These are phyloP conservation scores for Lipomyces mesembrius DNA, from an alignment of 805 yeast genomes.

Conservation along the genomic window DNA sequence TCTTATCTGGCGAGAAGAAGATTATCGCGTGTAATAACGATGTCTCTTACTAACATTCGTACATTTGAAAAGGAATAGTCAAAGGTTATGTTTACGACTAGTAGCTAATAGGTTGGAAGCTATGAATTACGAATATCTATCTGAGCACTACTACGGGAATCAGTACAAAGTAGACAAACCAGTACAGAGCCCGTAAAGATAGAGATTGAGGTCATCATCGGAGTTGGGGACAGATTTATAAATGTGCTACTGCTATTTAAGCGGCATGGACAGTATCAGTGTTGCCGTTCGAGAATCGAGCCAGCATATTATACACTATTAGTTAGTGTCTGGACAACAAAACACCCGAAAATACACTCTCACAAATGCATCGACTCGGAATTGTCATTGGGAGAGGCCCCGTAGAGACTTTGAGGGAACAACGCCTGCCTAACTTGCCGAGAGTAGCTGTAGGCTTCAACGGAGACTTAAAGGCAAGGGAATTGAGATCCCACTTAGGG, in stretches of 20 bases:
- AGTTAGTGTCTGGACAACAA: background rate
- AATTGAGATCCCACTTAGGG: too few relatives aligned
- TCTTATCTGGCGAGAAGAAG: constrained; percentile 21
- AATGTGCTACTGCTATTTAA: constrained; percentile 19
- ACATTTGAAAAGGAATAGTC: background rate
- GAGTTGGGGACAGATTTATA: constrained; percentile 10
- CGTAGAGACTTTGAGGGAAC: constrained; percentile 27
- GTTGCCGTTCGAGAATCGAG: constrained; percentile 20
- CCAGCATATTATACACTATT: constrained; percentile 11
- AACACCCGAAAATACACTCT: background rate
- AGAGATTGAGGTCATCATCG: constrained; percentile 24
- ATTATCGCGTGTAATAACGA: constrained; percentile 23
- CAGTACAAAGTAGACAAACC: background rate
- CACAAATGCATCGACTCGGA: background rate
- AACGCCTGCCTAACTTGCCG: constrained; percentile 31
- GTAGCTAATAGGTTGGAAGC: constrained; percentile 17
- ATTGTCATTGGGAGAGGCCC: constrained; percentile 23
- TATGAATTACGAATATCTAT: constrained; percentile 19
- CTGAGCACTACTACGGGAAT: constrained; percentile 19
- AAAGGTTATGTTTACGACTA: constrained; percentile 8
- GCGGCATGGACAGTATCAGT: constrained; percentile 16
- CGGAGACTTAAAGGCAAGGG: background rate
- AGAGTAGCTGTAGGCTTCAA: constrained; percentile 12
- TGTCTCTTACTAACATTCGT: constrained; percentile 1
- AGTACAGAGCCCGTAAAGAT: constrained; percentile 12